Conservation (phyloP, 2,329 filamentous ascomycete species). For the Paraphoma sp. region DNA sequence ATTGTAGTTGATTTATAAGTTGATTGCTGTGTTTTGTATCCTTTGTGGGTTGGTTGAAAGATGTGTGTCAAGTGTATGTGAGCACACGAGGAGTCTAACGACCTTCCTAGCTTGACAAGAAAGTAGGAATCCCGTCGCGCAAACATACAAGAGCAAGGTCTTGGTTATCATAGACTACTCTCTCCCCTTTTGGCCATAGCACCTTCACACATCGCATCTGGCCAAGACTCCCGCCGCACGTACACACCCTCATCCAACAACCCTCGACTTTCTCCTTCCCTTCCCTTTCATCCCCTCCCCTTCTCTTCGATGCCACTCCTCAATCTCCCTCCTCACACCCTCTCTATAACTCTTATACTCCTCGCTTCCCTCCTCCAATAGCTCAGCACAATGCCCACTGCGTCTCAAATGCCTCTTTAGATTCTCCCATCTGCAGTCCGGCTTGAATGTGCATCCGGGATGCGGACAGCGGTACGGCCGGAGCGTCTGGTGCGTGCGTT, state of each 20-base stretch:
- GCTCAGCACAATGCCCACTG: slow-evolving; percentile 43
- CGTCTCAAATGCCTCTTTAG: slow-evolving; percentile 48
- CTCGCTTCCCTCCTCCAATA: slow-evolving; percentile 41
- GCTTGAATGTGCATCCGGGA: slow-evolving; percentile 46
- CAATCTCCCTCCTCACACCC: slow-evolving; percentile 38
- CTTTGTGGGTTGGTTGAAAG: too few relatives aligned
- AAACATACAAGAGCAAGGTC: too few relatives aligned
- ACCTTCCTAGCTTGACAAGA: too few relatives aligned
- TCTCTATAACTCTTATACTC: slow-evolving; percentile 44
- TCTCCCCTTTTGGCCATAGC: too few relatives aligned
- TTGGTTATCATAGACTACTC: too few relatives aligned
- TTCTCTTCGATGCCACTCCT: slow-evolving; percentile 41
- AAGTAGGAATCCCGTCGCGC: too few relatives aligned
- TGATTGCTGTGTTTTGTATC: too few relatives aligned
- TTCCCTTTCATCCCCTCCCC: slow-evolving; percentile 27
- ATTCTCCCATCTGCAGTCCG: slow-evolving; percentile 49
- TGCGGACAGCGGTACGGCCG: slow-evolving; percentile 47
- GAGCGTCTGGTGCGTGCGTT: slow-evolving; percentile 46
- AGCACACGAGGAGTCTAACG: too few relatives aligned
- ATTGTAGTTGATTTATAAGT: too few relatives aligned
- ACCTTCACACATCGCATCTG: too few relatives aligned
- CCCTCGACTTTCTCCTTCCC: slow-evolving; percentile 28
- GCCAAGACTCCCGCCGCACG: background rate
- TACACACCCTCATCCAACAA: background rate
- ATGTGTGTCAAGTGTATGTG: too few relatives aligned